Percentiles rank a stretch among this genome's conserved stretches.
Conservation (phyloP, 2,329 filamentous ascomycete species). For the Fusarium sp. region DNA sequence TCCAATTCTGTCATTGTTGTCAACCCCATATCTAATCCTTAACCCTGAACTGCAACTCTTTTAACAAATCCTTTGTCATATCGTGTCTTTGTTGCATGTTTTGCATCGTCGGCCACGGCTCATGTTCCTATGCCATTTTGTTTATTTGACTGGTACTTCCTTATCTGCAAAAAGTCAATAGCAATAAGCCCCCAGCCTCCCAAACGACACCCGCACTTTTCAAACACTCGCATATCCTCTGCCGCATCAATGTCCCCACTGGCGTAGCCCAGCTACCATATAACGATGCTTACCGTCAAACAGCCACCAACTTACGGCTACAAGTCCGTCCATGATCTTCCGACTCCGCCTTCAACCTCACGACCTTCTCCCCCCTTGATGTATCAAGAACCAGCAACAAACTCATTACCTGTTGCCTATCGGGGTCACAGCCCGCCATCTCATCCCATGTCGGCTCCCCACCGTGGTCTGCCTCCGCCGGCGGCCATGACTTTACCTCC, state of each 20-base stretch:
- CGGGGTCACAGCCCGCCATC: slow-evolving; percentile 62
- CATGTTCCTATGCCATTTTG: slow-evolving; percentile 4
- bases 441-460: slow-evolving; percentile 76
- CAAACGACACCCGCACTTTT: slow-evolving; percentile 12
- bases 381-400: slow-evolving; percentile 61
- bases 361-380: slow-evolving; percentile 67
- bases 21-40: neutral
- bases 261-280: slow-evolving; percentile 48
- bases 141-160: slow-evolving; percentile 11
- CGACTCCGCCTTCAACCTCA: slow-evolving; percentile 68
- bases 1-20: neutral
- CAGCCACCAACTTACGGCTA: slow-evolving; percentile 71
- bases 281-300: slow-evolving; percentile 72
- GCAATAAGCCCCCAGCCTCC: slow-evolving; percentile 34
- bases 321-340: slow-evolving; percentile 72
- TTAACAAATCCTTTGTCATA: neutral
- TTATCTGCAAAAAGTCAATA: slow-evolving; percentile 36
- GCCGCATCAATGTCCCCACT: slow-evolving; percentile 47
- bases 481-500: slow-evolving; percentile 72
- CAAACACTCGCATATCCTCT: slow-evolving; percentile 20
- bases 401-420: slow-evolving; percentile 55
- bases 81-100: neutral
- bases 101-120: slow-evolving; percentile 1
- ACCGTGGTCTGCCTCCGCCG: slow-evolving; percentile 77
- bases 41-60: neutral